Evolutionary conservation across 257 asterid species (phyloP).

Genomic region (Cruciata laevipes): DNA sequence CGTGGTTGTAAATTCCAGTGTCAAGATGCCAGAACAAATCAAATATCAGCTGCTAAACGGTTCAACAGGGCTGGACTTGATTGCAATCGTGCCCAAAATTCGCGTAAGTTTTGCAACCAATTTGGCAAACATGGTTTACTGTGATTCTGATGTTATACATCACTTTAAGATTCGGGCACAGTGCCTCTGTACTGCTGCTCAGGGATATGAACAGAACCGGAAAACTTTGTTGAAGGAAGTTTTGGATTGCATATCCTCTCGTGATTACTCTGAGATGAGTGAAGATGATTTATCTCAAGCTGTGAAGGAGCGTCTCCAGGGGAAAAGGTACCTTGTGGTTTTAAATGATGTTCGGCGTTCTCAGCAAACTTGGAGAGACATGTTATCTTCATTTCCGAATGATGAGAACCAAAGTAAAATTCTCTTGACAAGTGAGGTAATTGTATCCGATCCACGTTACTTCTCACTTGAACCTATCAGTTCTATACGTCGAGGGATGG

Average conservation of each 20-base stretch:
- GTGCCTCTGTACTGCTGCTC: background rate
- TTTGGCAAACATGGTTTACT: background rate
- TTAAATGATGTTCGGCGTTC: background rate
- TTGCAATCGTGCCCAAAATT: no score
- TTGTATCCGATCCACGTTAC: background rate
- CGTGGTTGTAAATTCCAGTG: no score
- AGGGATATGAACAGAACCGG: background rate
- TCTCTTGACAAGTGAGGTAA: background rate
- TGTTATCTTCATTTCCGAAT: background rate
- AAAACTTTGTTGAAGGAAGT: background rate
- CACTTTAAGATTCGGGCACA: background rate
- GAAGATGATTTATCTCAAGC: background rate
- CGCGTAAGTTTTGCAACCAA: background rate
- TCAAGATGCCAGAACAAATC: no score
- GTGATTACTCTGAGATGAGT: background rate
- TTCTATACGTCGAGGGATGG: background rate
- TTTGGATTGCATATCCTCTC: background rate
- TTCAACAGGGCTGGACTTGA: no score
- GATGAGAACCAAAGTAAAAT: constrained; percentile 10
- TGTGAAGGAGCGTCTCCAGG: background rate
- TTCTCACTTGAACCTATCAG: background rate
- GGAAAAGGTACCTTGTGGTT: constrained; percentile 12
- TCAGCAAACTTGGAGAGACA: constrained; percentile 3
- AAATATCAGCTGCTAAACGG: no score
- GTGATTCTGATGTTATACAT: background rate